phyloP scores from a whole-genome alignment of 441 rosid genomes.

The Erysimum cheiri region DNA sequence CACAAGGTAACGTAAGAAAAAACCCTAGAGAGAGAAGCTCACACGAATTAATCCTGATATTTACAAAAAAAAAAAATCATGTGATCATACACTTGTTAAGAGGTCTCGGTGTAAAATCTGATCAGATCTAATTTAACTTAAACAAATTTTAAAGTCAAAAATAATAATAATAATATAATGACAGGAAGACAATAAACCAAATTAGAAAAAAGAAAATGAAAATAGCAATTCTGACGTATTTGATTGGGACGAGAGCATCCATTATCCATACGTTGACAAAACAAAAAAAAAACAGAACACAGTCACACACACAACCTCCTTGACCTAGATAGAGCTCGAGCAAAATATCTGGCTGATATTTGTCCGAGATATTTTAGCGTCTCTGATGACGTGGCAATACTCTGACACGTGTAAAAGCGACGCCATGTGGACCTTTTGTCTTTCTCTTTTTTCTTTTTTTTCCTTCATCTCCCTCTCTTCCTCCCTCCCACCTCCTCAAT shows the following conservation, averaged over 20 bases:
- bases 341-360: conserved; percentile 62
- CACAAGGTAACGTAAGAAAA: neutral
- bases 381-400: conserved; percentile 55
- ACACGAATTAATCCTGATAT: neutral
- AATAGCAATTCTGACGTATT: neutral
- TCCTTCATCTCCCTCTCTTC: neutral
- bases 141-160: neutral
- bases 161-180: neutral
- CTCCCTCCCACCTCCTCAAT: neutral
- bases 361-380: conserved; percentile 61
- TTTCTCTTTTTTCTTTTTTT: neutral
- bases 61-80: neutral
- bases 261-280: conserved; percentile 24
- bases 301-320: conserved; percentile 6
- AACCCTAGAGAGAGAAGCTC: conserved; percentile 1
- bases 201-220: neutral
- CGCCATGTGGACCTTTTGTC: conserved; percentile 61
- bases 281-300: neutral
- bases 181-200: conserved; percentile 8
- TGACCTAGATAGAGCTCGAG: no score
- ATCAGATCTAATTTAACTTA: neutral
- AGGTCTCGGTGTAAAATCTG: neutral
- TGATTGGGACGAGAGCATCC: conserved; percentile 5
- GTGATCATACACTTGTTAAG: neutral
- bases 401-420: conserved; percentile 76